Evolutionary conservation across 2,329 filamentous ascomycete genomes (phyloP).

Genomic region (Hortaea sp.): DNA sequence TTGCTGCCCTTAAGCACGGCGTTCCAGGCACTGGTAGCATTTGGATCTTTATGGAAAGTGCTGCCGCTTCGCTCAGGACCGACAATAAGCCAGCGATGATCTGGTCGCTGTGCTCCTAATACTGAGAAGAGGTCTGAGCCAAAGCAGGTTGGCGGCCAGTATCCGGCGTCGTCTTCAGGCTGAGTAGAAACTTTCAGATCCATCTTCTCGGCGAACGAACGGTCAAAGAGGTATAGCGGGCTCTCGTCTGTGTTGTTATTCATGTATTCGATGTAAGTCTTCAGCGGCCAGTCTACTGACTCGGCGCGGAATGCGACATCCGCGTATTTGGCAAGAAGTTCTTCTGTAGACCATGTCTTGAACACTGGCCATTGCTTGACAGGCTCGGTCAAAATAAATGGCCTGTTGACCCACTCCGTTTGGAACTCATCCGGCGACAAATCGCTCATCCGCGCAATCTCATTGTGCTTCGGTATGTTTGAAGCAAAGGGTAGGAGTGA

Average conservation of each 20-base stretch:
- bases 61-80: slow-evolving; percentile 80
- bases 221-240: slow-evolving; percentile 86
- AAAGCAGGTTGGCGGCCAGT: slow-evolving; percentile 77
- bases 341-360: slow-evolving; percentile 61
- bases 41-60: slow-evolving; percentile 82
- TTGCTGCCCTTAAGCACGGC: slow-evolving; percentile 82
- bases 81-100: slow-evolving; percentile 86
- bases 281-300: slow-evolving; percentile 82
- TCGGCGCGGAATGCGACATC: slow-evolving; percentile 73
- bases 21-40: slow-evolving; percentile 78
- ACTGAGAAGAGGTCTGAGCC: slow-evolving; percentile 76
- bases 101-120: slow-evolving; percentile 67
- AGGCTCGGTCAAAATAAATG: slow-evolving; percentile 77
- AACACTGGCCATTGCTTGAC: slow-evolving; percentile 75
- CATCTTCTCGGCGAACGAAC: slow-evolving; percentile 81
- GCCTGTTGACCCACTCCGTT: slow-evolving; percentile 62
- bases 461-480: slow-evolving; percentile 63
- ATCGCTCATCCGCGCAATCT: slow-evolving; percentile 59
- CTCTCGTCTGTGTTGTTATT: slow-evolving; percentile 70
- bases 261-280: slow-evolving; percentile 78
- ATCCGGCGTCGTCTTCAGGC: slow-evolving; percentile 43
- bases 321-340: slow-evolving; percentile 54
- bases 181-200: slow-evolving; percentile 42
- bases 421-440: slow-evolving; percentile 66
- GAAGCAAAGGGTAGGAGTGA: slow-evolving; percentile 54